Evolutionary conservation across 768 basidiomycete genomes (phyloP), one percentile per base, ranked within the genome.

Genomic region (Panellus pusillus): DNA sequence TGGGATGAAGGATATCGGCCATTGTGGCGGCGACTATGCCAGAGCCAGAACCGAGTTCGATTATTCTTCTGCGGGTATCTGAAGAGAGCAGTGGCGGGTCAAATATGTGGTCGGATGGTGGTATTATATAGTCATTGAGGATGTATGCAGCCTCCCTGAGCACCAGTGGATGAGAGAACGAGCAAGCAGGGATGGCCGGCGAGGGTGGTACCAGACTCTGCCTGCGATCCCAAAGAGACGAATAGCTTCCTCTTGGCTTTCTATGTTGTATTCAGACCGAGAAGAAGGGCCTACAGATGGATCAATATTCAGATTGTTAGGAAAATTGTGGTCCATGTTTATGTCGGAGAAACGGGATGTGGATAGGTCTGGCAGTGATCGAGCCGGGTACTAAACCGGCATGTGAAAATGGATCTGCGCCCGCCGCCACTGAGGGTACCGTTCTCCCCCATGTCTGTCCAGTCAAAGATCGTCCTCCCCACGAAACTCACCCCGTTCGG

Each of bases 1-100:
- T 66, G 18, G 77, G 68, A 9, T 72, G 52, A 1, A 79, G 62
- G 15, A 63, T 27, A 9, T 57, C 45, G 27, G 75, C 68, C n/a
- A 80, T 64, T 35, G 63, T 61, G 29, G 73, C 73, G 2, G 76
- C 80, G 11, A 89, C 81, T 47, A 86, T 71, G 18, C 91, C 84
- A 17, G 83, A 79, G 2, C 93, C 91, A 11, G 91, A 87, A 11
- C 92, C 93, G 5, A 94, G 78, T 69, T 95, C 92, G 47, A 96
- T 66, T 13, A 85, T 70, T 1, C 74, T 72, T 54, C 47, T 17
- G 45, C 20, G 41, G 27, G 15, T 1, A 2, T 39, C 49, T 35
- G 53, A 17, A 4, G 52, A 41, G 50, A 74, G 58, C 56, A 86
- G 73, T 0, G 79, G 77, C 2, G 84, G 84, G 47, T 89, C 81